These are phyloP conservation scores for Paraurostyla sp. DNA, from an alignment of 73 alveolate genomes.

Conservation along the genomic window DNA sequence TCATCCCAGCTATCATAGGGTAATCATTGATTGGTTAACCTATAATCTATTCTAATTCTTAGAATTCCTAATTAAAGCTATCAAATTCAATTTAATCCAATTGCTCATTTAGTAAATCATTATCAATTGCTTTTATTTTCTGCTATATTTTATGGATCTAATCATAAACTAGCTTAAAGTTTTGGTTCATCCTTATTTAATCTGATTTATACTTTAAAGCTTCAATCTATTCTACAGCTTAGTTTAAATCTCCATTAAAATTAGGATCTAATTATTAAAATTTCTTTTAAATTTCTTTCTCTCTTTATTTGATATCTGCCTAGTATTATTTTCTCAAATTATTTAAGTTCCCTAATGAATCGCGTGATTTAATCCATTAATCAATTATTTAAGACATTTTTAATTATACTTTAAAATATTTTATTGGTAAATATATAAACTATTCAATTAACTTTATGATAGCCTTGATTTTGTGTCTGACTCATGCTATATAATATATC, in stretches of 20 bases:
- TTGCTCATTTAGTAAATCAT: too few species aligned
- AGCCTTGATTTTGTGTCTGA: neutral
- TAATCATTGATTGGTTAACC: too few species aligned
- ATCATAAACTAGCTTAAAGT: too few species aligned
- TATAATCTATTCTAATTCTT: too few species aligned
- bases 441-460: neutral
- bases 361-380: neutral
- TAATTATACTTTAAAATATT: too few species aligned
- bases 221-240: neutral
- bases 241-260: neutral
- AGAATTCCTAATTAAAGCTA: too few species aligned
- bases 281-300: neutral
- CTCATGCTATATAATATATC: slow-evolving; percentile 65
- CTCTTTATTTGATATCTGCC: neutral
- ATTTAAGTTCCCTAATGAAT: neutral
- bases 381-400: neutral
- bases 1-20: too few species aligned
- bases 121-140: too few species aligned
- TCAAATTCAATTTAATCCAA: too few species aligned
- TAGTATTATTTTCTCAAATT: neutral
- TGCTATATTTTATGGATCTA: too few species aligned
- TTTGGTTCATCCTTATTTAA: neutral
- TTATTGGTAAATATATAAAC: neutral
- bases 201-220: neutral
- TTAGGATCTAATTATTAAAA: neutral